phyloP scores from a whole-genome alignment of 1,139 yeast genomes.

The Entelexis paramagnoliae region DNA sequence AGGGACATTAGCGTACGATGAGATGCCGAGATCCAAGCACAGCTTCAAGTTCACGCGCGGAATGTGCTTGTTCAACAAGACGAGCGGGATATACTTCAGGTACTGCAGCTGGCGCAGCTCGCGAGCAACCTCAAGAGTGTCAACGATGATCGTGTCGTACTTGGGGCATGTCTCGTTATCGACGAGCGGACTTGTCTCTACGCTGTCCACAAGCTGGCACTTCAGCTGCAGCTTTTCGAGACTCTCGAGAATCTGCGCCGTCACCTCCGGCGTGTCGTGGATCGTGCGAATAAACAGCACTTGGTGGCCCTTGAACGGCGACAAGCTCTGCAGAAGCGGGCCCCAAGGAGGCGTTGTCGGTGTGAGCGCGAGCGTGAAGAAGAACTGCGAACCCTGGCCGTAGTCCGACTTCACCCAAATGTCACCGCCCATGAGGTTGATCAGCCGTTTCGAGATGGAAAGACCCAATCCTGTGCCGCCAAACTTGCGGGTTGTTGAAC shows the following conservation, averaged over 20 bases:
- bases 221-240: constrained; percentile 37
- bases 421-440: constrained; percentile 81
- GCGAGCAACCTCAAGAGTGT: constrained; percentile 64
- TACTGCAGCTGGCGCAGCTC: constrained; percentile 57
- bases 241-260: constrained; percentile 43
- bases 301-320: constrained; percentile 63
- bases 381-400: constrained; percentile 75
- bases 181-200: constrained; percentile 36
- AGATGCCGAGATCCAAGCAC: constrained; percentile 76
- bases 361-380: constrained; percentile 65
- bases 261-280: constrained; percentile 42
- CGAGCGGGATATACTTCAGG: constrained; percentile 73
- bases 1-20: constrained; percentile 81
- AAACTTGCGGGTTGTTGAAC: constrained; percentile 80
- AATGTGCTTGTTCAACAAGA: constrained; percentile 61
- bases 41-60: constrained; percentile 72
- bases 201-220: constrained; percentile 37
- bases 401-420: constrained; percentile 78
- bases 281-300: constrained; percentile 60
- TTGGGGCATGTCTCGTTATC: constrained; percentile 39
- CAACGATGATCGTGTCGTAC: constrained; percentile 74
- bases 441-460: constrained; percentile 74
- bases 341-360: constrained; percentile 59
- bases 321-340: constrained; percentile 56
- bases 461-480: constrained; percentile 88